A percentile compares a stretch with the other conserved stretches of the same genome.
These are phyloP conservation scores for Cercospora zeina DNA, from an alignment of 2,329 filamentous ascomycete genomes.

Conservation along the genomic window DNA sequence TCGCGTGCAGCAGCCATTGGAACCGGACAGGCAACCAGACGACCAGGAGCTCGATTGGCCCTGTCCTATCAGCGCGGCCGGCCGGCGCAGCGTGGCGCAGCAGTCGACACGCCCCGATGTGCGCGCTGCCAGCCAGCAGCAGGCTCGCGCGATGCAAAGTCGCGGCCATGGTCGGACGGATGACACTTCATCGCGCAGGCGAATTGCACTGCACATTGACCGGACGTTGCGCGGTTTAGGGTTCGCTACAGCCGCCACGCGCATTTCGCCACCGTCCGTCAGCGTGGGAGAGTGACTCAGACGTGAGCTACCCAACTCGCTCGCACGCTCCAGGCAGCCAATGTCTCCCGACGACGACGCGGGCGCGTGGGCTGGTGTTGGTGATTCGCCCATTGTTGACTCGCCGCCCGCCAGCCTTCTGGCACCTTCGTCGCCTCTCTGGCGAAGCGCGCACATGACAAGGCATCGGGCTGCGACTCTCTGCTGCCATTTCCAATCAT, in stretches of 20 bases:
- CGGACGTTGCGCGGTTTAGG: background rate
- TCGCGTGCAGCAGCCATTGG: constrained; percentile 17
- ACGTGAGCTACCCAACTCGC: constrained; percentile 13
- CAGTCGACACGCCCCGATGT: background rate
- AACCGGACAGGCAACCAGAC: constrained; percentile 29
- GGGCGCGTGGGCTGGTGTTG: constrained; percentile 15
- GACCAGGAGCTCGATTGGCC: constrained; percentile 19
- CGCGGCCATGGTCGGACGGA: constrained; percentile 10
- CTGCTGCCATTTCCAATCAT: constrained; percentile 19
- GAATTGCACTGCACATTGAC: constrained; percentile 1
- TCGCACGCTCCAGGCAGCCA: constrained; percentile 12
- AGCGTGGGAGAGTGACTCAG: constrained; percentile 16
- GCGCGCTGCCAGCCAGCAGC: background rate
- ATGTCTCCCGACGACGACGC: constrained; percentile 10
- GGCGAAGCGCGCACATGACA: constrained; percentile 16
- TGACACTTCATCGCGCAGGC: constrained; percentile 6
- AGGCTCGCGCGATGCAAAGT: constrained; percentile 2
- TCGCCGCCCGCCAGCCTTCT: constrained; percentile 17
- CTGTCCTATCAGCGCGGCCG: background rate
- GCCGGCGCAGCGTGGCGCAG: constrained; percentile 21
- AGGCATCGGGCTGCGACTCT: constrained; percentile 16
- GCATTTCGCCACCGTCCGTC: constrained; percentile 14
- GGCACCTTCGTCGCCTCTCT: constrained; percentile 14
- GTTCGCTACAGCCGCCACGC: constrained; percentile 12
- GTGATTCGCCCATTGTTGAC: constrained; percentile 14